Evolutionary conservation across 345 rosid species (phyloP).

Genomic region (Populus alba): DNA sequence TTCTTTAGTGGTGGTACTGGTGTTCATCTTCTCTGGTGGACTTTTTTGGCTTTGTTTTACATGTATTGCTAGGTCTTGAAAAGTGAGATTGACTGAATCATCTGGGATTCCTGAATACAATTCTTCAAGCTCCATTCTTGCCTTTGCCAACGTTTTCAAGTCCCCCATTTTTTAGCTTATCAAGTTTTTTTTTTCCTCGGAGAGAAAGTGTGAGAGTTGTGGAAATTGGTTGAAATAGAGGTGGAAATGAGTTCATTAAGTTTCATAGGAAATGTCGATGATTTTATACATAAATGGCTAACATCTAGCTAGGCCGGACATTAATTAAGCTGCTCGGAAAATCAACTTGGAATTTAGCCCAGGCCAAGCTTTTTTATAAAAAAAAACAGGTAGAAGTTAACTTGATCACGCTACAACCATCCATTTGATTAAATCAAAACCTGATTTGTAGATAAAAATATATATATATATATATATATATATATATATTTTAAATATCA

Average conservation of each 20-base stretch:
- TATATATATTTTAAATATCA: no score
- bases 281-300: neutral
- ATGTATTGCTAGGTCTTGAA: slow-evolving; percentile 46
- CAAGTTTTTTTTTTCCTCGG: neutral
- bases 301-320: neutral
- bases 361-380: no score
- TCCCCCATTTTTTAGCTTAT: slow-evolving; percentile 37
- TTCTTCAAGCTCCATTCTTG: slow-evolving; percentile 59
- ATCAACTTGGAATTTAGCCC: no score
- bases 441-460: no score
- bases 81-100: slow-evolving; percentile 66
- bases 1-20: slow-evolving; percentile 4
- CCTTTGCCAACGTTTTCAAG: slow-evolving; percentile 34
- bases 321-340: no score
- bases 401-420: no score
- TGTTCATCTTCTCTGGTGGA: slow-evolving; percentile 17
- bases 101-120: slow-evolving; percentile 59
- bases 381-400: no score
- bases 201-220: neutral
- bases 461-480: no score
- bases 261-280: neutral
- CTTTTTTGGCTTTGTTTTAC: slow-evolving; percentile 20
- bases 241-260: neutral
- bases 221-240: neutral
- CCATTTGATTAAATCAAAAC: no score